Conservation (phyloP, 2,329 filamentous ascomycete genomes). For the Thielaviopsis musarum region DNA sequence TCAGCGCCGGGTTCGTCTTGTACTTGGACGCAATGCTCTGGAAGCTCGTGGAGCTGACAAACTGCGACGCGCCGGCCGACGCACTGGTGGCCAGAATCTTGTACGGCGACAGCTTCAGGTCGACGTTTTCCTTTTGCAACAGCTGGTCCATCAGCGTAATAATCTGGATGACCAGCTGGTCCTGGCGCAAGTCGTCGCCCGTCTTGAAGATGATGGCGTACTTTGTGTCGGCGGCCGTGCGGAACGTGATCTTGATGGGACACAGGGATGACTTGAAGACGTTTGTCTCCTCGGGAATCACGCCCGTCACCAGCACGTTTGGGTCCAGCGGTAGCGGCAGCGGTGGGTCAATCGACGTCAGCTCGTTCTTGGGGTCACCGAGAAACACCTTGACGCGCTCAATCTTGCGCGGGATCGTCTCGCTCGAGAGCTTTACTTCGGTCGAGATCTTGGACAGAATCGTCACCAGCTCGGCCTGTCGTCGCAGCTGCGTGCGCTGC, state of each 20-base stretch:
- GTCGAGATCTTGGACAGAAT: conserved; percentile 77
- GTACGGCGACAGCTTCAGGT: conserved; percentile 88
- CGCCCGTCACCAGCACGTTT: conserved; percentile 58
- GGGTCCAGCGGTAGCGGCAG: conserved; percentile 82
- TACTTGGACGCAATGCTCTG: conserved; percentile 73
- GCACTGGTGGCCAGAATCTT: conserved; percentile 89
- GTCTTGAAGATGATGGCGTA: conserved; percentile 97
- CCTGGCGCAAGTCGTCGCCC: conserved; percentile 87
- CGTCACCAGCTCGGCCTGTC: conserved; percentile 79
- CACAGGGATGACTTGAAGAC: conserved; percentile 94
- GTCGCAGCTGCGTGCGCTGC: conserved; percentile 56
- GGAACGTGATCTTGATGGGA: conserved; percentile 82
- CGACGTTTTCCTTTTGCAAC: conserved; percentile 86
- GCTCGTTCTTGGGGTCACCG: conserved; percentile 77
- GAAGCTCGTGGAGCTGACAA: conserved; percentile 72
- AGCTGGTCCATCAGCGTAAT: conserved; percentile 97
- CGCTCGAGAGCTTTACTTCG: conserved; percentile 67
- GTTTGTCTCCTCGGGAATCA: conserved; percentile 67
- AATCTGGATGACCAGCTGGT: conserved; percentile 91
- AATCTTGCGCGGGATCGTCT: conserved; percentile 63
- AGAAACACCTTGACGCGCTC: conserved; percentile 74
- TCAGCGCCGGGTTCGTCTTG: conserved; percentile 54
- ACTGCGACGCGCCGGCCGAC: conserved; percentile 80
- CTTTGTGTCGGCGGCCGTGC: conserved; percentile 55
- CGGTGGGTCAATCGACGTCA: conserved; percentile 67